Conservation (phyloP, 306 rosid genomes). For the Vachellia collinsii region DNA sequence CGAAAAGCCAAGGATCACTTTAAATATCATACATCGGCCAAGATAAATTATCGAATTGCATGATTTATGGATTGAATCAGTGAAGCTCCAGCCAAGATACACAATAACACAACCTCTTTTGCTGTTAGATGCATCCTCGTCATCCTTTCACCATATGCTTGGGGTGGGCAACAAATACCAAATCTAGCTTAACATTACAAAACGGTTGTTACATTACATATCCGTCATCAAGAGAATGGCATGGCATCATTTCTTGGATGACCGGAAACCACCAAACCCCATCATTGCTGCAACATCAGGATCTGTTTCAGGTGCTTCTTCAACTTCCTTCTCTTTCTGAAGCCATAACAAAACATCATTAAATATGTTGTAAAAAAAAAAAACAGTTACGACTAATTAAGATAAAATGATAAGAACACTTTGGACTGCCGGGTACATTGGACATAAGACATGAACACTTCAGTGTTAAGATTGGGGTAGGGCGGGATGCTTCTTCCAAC, state of each 20-base stretch:
- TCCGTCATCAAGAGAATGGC: conserved; percentile 32
- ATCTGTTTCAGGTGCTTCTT: conserved; percentile 81
- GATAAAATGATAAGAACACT: neutral
- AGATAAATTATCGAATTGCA: conserved; percentile 33
- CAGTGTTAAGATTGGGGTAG: neutral
- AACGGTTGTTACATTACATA: conserved; percentile 22
- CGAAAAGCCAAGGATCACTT: conserved; percentile 16
- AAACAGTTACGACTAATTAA: neutral
- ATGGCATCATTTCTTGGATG: conserved; percentile 68
- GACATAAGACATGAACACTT: conserved; percentile 3
- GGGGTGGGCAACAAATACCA: conserved; percentile 8
- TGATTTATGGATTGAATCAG: neutral
- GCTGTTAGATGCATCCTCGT: conserved; percentile 1
- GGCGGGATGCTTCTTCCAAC: conserved; percentile 12
- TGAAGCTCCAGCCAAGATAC: conserved; percentile 9
- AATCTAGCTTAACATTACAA: conserved; percentile 38
- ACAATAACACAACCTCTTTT: neutral
- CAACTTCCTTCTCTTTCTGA: conserved; percentile 82
- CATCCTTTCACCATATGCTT: conserved; percentile 21
- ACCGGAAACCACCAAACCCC: conserved; percentile 96
- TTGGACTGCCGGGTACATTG: neutral
- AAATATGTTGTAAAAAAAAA: conserved; percentile 6
- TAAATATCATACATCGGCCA: conserved; percentile 36
- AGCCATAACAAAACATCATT: conserved; percentile 25
- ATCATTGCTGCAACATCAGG: conserved; percentile 96